Evolutionary conservation across 1,284 basidiomycete species (phyloP).

Genomic region (Pyrrhoderma lamaoense): DNA sequence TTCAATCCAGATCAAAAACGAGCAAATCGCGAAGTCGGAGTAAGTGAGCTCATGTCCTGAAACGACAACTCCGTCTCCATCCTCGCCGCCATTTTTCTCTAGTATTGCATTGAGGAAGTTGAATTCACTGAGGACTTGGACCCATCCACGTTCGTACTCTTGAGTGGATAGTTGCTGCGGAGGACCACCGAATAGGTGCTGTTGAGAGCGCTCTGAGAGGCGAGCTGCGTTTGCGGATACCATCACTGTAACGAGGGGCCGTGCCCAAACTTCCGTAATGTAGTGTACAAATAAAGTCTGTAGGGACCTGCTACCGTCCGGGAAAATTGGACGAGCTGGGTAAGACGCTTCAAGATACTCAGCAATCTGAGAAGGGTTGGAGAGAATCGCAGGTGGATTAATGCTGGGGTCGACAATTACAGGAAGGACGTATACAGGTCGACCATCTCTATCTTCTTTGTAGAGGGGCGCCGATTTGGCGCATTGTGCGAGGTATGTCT

Average conservation of each 20-base stretch:
- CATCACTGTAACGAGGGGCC: constrained; percentile 62
- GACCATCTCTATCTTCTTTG: constrained; percentile 46
- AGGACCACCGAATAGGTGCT: constrained; percentile 35
- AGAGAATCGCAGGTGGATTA: constrained; percentile 27
- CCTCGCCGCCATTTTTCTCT: constrained; percentile 50
- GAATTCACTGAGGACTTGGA: constrained; percentile 55
- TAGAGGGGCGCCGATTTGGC: constrained; percentile 52
- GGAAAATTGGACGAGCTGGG: constrained; percentile 60
- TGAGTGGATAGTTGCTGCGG: constrained; percentile 29
- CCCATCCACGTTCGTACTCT: constrained; percentile 57
- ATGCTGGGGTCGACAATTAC: constrained; percentile 43
- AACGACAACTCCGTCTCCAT: constrained; percentile 53
- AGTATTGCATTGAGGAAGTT: constrained; percentile 53
- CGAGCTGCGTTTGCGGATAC: constrained; percentile 57
- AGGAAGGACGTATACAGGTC: constrained; percentile 57
- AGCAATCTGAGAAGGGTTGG: constrained; percentile 53
- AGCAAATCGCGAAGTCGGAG: constrained; percentile 64
- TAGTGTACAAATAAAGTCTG: constrained; percentile 65
- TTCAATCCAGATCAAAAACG: constrained; percentile 64
- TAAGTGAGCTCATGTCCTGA: constrained; percentile 61
- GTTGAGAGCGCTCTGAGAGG: constrained; percentile 47
- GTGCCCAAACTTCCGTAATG: constrained; percentile 55
- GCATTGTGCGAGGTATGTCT: constrained; percentile 54
- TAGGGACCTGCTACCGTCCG: constrained; percentile 58
- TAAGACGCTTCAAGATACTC: constrained; percentile 65